Percentiles rank a stretch among this genome's conserved stretches.
phyloP scores from a whole-genome alignment of 169 alveolate genomes.

The Eimeria necatrix region DNA sequence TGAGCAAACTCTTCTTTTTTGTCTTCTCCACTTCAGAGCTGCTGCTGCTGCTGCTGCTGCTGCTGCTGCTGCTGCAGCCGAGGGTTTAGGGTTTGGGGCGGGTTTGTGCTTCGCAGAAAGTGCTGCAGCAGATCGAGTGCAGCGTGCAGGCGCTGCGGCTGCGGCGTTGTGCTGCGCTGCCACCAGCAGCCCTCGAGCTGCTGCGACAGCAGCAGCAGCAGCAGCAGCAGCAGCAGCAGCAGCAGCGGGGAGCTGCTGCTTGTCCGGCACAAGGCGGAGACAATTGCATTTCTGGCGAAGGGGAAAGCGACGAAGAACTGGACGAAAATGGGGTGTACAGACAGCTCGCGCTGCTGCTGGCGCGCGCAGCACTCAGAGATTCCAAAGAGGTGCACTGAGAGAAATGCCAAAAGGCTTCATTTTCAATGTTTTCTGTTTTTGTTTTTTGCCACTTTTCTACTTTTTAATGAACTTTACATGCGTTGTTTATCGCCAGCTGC shows the following conservation, averaged over 20 bases:
- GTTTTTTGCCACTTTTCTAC: too few species aligned
- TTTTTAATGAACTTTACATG: too few species aligned
- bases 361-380: constrained; percentile 53
- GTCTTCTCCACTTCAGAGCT: background rate
- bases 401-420: too few species aligned
- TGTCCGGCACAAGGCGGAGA: background rate
- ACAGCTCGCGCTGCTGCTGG: constrained; percentile 68
- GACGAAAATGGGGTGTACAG: constrained; percentile 9
- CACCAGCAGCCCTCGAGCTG: constrained; percentile 60
- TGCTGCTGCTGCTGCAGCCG: background rate
- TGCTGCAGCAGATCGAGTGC: constrained; percentile 54
- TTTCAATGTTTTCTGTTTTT: too few species aligned
- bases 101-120: constrained; percentile 40
- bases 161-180: constrained; percentile 50
- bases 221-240: background rate
- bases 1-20: background rate
- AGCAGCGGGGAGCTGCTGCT: background rate
- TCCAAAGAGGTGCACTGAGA: background rate
- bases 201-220: background rate
- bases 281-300: background rate
- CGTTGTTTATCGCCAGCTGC: too few species aligned
- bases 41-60: background rate
- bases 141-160: constrained; percentile 54
- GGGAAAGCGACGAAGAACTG: background rate
- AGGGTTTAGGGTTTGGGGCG: background rate